phyloP scores from a whole-genome alignment of 257 asterid genomes.

The Paulownia fortunei region DNA sequence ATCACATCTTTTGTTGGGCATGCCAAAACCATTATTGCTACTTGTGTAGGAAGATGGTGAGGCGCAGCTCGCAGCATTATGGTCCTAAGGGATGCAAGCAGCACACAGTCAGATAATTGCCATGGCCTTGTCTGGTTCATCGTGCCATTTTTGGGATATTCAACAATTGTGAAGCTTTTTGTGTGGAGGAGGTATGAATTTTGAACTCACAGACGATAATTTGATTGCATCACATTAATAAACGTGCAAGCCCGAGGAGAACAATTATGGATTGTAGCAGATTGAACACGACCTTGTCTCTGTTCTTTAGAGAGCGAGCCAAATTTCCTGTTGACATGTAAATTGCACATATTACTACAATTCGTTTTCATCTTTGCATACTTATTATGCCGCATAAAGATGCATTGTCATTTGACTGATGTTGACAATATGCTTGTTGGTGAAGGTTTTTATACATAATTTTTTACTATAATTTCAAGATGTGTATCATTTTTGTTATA shows the following conservation, averaged over 20 bases:
- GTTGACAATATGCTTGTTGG: neutral
- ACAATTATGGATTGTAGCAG: neutral
- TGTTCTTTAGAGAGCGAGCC: neutral
- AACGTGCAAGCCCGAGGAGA: neutral
- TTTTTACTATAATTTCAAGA: neutral
- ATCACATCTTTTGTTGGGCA: conserved; percentile 92
- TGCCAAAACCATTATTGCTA: conserved; percentile 91
- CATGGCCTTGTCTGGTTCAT: neutral
- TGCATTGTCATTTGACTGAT: neutral
- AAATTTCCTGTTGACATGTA: neutral
- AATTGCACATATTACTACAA: neutral
- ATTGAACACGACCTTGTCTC: neutral
- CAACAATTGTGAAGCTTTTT: neutral
- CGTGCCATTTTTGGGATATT: neutral
- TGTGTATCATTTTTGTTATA: neutral
- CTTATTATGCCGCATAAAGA: neutral
- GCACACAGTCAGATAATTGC: conserved; percentile 57
- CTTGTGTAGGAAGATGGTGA: conserved; percentile 71
- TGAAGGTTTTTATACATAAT: neutral
- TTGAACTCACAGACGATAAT: neutral
- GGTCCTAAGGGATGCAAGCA: conserved; percentile 93
- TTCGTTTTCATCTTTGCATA: neutral
- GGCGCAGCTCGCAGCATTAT: conserved; percentile 71
- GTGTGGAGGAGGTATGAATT: neutral
- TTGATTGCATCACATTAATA: neutral